Percentiles rank a stretch among this genome's conserved stretches.
These are phyloP conservation scores for Pleurostoma richardsiae DNA, from an alignment of 2,329 filamentous ascomycete genomes.

Conservation along the genomic window DNA sequence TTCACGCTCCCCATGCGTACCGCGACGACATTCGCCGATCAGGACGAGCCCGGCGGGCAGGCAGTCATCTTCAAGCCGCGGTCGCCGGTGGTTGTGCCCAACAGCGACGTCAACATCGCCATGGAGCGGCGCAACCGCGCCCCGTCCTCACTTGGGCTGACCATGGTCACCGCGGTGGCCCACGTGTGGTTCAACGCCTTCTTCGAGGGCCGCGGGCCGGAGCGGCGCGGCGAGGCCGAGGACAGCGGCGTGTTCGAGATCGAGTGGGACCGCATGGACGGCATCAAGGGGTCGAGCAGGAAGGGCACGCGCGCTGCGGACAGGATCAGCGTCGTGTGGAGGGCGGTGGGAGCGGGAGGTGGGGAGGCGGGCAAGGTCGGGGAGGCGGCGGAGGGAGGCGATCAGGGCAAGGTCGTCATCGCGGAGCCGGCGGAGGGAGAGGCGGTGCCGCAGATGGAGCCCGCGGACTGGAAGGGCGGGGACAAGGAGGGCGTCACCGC, in stretches of 20 bases:
- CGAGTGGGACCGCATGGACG: constrained; percentile 72
- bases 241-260: constrained; percentile 60
- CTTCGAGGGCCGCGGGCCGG: constrained; percentile 79
- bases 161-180: constrained; percentile 87
- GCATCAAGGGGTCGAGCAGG: constrained; percentile 81
- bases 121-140: constrained; percentile 82
- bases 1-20: constrained; percentile 6
- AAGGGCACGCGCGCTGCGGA: constrained; percentile 84
- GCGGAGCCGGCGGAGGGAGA: constrained; percentile 62
- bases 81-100: constrained; percentile 64
- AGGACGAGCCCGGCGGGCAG: constrained; percentile 56
- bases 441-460: constrained; percentile 61
- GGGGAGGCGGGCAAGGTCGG: constrained; percentile 16
- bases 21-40: constrained; percentile 18
- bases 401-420: constrained; percentile 38
- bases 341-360: constrained; percentile 28
- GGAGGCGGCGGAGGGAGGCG: constrained; percentile 2
- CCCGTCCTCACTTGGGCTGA: constrained; percentile 70
- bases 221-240: constrained; percentile 59
- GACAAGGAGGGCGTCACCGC: constrained; percentile 39
- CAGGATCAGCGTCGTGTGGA: constrained; percentile 81
- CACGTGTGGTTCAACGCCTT: constrained; percentile 97
- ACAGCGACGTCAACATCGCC: constrained; percentile 84
- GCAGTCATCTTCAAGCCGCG: constrained; percentile 74
- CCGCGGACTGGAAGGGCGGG: constrained; percentile 72